Evolutionary conservation across 2,329 filamentous ascomycete genomes (phyloP).

Genomic region (Saccharata proteae): DNA sequence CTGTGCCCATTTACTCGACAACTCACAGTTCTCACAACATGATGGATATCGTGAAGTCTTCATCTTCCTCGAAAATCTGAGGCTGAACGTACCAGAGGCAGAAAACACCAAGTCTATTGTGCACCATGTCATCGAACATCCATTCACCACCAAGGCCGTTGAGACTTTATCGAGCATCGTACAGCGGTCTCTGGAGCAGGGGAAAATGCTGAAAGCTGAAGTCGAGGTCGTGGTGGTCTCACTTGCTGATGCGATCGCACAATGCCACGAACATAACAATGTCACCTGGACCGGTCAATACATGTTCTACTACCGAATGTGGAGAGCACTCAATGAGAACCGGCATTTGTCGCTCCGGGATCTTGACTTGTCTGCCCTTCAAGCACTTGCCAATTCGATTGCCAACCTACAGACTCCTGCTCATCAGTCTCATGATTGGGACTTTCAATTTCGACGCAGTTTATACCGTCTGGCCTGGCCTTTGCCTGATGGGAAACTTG

Average conservation of each 20-base stretch:
- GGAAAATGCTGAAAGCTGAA: conserved; percentile 1
- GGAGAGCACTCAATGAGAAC: no score
- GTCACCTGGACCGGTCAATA: no score
- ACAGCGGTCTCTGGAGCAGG: conserved; percentile 1
- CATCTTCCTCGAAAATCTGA: conserved; percentile 2
- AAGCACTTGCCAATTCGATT: no score
- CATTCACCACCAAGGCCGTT: neutral
- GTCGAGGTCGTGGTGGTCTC: neutral
- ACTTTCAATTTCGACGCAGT: no score
- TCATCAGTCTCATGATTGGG: no score
- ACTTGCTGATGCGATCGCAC: neutral
- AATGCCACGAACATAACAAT: no score
- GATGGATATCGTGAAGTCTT: neutral
- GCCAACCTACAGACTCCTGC: no score
- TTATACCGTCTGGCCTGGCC: no score
- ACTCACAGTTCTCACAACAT: neutral
- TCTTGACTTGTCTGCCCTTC: no score
- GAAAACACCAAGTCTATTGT: conserved; percentile 1
- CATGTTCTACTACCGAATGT: no score
- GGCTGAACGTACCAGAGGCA: conserved; percentile 1
- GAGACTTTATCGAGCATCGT: neutral
- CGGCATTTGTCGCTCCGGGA: no score
- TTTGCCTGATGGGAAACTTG: no score
- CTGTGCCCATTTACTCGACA: conserved; percentile 4
- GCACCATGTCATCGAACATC: neutral